phyloP scores from a whole-genome alignment of 2,329 filamentous ascomycete species.

The Septoria linicola region DNA sequence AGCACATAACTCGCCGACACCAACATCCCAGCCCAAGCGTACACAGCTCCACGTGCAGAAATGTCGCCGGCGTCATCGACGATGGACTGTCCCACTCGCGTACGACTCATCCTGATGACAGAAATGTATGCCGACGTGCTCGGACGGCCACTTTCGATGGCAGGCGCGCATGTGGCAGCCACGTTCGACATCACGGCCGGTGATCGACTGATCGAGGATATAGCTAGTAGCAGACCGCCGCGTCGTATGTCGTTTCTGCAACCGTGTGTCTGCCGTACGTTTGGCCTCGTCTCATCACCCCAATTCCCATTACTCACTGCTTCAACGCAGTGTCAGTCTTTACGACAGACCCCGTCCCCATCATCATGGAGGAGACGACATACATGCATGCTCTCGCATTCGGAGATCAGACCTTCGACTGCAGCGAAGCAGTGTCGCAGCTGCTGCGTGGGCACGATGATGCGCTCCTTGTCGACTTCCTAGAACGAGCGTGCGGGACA shows the following conservation, averaged over 20 bases:
- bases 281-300: constrained; percentile 2
- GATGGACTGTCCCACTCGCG: no score
- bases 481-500: constrained; percentile 16
- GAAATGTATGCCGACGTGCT: no score
- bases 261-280: background rate
- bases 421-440: constrained; percentile 18
- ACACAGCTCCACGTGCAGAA: no score
- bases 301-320: background rate
- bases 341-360: background rate
- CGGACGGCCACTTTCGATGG: no score
- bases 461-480: constrained; percentile 21
- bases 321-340: constrained; percentile 7
- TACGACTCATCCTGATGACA: no score
- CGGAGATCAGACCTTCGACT: constrained; percentile 29
- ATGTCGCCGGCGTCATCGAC: no score
- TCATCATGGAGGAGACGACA: constrained; percentile 8
- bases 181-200: no score
- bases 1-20: no score
- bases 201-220: no score
- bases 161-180: no score
- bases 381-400: constrained; percentile 22
- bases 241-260: constrained; percentile 1
- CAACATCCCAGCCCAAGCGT: no score
- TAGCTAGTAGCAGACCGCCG: background rate
- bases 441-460: constrained; percentile 20